Evolutionary conservation across 257 asterid species (phyloP).

Genomic region (Gardenia jasminoides): DNA sequence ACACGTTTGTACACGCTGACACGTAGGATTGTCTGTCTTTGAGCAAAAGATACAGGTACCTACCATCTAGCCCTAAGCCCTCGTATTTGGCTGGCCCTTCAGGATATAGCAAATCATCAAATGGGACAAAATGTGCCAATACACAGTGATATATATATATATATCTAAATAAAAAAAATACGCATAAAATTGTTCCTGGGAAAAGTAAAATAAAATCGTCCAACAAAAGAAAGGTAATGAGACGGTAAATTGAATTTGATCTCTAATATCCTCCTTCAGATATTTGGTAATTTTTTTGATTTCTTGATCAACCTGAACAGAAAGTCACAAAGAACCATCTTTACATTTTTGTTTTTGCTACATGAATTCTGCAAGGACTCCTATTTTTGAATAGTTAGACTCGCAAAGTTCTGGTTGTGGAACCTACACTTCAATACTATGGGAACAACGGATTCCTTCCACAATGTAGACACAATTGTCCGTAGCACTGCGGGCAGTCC

Average conservation of each 20-base stretch:
- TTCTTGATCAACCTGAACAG: neutral
- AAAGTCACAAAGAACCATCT: neutral
- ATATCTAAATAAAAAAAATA: too few relatives aligned
- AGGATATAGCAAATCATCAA: neutral
- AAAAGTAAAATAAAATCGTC: neutral
- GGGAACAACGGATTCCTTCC: neutral
- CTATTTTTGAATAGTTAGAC: too few relatives aligned
- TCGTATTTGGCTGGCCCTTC: slow-evolving; percentile 3
- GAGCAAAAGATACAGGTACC: neutral
- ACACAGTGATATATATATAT: neutral
- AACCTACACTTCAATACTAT: too few relatives aligned
- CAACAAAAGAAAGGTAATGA: neutral
- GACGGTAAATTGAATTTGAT: neutral
- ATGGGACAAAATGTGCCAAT: neutral
- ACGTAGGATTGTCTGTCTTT: neutral
- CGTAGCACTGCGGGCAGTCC: neutral
- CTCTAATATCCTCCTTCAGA: neutral
- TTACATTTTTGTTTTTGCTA: too few relatives aligned
- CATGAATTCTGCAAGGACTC: too few relatives aligned
- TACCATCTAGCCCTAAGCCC: neutral
- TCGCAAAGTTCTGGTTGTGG: too few relatives aligned
- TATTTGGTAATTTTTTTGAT: neutral
- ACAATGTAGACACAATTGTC: neutral
- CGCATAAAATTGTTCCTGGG: neutral
- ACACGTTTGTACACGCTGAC: neutral